Evolutionary conservation across 1,139 yeast species (phyloP).

Genomic region (Taphrina pruni): DNA sequence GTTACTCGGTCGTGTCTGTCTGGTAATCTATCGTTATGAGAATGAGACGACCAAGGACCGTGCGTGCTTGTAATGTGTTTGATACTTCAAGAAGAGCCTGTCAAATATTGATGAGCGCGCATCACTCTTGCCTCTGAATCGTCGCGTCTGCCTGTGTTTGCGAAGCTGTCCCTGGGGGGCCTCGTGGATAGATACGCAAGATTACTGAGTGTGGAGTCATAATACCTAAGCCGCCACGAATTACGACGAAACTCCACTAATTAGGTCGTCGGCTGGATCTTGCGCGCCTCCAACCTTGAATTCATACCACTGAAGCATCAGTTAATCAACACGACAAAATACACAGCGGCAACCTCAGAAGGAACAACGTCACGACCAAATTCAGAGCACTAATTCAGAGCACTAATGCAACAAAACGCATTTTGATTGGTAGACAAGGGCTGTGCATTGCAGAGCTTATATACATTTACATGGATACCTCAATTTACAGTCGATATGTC

Average conservation of each 20-base stretch:
- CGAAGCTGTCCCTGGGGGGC: neutral
- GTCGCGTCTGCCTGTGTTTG: neutral
- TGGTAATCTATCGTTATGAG: neutral
- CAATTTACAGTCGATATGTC: neutral
- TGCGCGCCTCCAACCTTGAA: too few species aligned
- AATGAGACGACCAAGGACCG: neutral
- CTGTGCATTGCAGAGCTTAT: too few species aligned
- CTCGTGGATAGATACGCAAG: neutral
- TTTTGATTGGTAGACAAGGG: too few species aligned
- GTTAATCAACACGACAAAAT: too few species aligned
- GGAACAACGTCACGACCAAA: too few species aligned
- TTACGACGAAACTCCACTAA: slow-evolving; percentile 6
- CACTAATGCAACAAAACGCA: too few species aligned
- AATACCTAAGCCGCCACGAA: slow-evolving; percentile 24
- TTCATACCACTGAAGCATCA: too few species aligned
- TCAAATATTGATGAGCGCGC: too few species aligned
- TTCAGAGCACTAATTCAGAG: too few species aligned
- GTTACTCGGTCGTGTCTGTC: neutral
- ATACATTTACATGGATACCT: neutral
- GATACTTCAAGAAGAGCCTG: too few species aligned
- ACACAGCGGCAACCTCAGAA: too few species aligned
- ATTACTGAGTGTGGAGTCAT: slow-evolving; percentile 18
- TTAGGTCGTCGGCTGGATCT: slow-evolving; percentile 3
- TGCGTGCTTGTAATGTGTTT: too few species aligned
- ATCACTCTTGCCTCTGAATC: neutral